Evolutionary conservation across 2,329 filamentous ascomycete genomes (phyloP), one percentile per base, ranked within the genome.

Genomic region (Xylariaceae sp.): DNA sequence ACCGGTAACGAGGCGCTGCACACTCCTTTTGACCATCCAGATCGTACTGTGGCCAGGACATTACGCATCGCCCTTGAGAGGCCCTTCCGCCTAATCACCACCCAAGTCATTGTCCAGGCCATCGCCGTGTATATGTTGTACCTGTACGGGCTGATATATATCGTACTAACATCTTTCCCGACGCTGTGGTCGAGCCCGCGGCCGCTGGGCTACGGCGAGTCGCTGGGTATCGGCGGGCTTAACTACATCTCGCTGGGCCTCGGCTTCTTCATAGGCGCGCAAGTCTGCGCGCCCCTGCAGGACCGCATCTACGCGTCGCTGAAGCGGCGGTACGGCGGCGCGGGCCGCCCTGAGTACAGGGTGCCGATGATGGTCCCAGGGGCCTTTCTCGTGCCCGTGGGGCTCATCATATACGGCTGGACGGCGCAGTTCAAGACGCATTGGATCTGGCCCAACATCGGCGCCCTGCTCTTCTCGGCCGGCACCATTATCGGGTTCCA

Each of bases 71-170:
- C 66, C 63, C 71, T 83, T 6, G 68, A 74, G 1, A 74, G 82
- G 0, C 82, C 81, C 0, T 74, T 79, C 37, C 72, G 77, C 30
- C 72, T 85, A 59, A 71, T 84, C 3, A 70, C 74, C 45, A 75
- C 78, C 4, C 82, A 83, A 43, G 71, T 77, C 1, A 81, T 84
- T 48, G 71, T 84, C 11, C 74, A 81, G 61, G 66, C 78, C 6
- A 70, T 82, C 10, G 75, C 80, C 1, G 57, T 79, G 8, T 80
- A 81, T 62, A 75, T 79, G 60, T 71, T 82, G n/a, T 84, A 82
- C 61, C 68, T 84, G 4, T 74, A 83, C 58, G 79, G 81, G 5
- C 71, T 80, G 35, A 77, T 78, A 36, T 79, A 77, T 44, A 75
- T 81, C 41, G 45, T 72, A 36, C 77, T 83, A 72, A 48, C 72